Evolutionary conservation across 495 filamentous ascomycete genomes (phyloP).

Genomic region (Chaetomium tenue): DNA sequence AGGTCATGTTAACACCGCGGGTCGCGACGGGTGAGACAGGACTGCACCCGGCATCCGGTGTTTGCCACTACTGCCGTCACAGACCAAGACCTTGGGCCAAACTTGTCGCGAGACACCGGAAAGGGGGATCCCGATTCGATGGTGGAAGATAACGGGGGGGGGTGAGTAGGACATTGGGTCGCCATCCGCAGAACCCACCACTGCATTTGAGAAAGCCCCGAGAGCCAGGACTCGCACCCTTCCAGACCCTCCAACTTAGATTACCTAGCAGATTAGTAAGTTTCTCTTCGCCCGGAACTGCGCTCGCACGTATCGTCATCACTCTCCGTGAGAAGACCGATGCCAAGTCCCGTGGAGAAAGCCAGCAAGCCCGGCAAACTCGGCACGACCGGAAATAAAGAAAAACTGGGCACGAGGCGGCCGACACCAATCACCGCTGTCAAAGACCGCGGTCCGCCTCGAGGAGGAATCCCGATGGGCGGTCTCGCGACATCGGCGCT

Average conservation of each 20-base stretch:
- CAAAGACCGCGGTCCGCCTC: not conserved
- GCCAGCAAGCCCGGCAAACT: not conserved
- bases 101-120: not conserved
- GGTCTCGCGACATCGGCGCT: conserved; percentile 4
- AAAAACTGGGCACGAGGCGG: not conserved
- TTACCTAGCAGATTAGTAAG: no score
- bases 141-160: no score
- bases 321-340: not conserved
- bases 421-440: conserved; percentile 1
- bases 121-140: not conserved
- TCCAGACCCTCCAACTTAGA: no score
- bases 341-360: not conserved
- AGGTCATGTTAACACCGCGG: not conserved
- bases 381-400: conserved; percentile 4
- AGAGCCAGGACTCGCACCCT: not conserved
- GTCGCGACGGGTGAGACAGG: not conserved
- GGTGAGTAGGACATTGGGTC: no score
- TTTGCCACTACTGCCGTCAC: conserved; percentile 5
- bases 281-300: no score
- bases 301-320: no score
- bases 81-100: not conserved
- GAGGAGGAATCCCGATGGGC: not conserved
- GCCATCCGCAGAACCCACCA: not conserved
- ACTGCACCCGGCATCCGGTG: not conserved
- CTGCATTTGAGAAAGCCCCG: not conserved